phyloP scores from a whole-genome alignment of 2,329 filamentous ascomycete genomes.

The Stachybotrys chlorohalonatus region DNA sequence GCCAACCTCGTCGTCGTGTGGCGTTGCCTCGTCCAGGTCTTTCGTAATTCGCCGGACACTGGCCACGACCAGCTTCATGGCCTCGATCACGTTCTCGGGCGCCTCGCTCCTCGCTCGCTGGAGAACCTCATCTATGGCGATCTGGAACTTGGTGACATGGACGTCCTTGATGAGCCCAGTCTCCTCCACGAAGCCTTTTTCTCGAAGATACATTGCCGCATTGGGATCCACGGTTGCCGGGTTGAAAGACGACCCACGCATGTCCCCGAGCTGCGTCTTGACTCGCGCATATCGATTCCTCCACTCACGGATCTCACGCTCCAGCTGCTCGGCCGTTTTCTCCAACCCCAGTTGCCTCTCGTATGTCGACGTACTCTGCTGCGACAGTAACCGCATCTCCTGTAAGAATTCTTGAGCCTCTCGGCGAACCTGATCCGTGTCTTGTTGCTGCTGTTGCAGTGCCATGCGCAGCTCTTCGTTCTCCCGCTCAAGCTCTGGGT shows the following conservation, averaged over 20 bases:
- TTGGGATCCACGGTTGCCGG: slow-evolving; percentile 56
- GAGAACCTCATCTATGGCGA: slow-evolving; percentile 85
- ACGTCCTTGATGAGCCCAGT: slow-evolving; percentile 81
- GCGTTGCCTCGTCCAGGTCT: slow-evolving; percentile 57
- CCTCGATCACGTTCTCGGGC: slow-evolving; percentile 66
- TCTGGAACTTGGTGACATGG: slow-evolving; percentile 90
- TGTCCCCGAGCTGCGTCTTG: slow-evolving; percentile 76
- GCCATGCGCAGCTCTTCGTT: slow-evolving; percentile 60
- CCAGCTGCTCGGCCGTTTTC: slow-evolving; percentile 64
- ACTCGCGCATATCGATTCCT: slow-evolving; percentile 78
- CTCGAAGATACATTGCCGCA: slow-evolving; percentile 55
- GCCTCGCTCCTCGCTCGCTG: slow-evolving; percentile 66
- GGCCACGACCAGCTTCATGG: slow-evolving; percentile 79
- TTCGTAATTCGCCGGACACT: slow-evolving; percentile 78
- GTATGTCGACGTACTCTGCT: slow-evolving; percentile 67
- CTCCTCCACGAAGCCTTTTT: slow-evolving; percentile 58
- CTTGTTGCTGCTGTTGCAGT: slow-evolving; percentile 64
- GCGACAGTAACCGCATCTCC: slow-evolving; percentile 83
- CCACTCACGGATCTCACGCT: slow-evolving; percentile 83
- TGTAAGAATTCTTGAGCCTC: slow-evolving; percentile 76
- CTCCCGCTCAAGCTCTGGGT: slow-evolving; percentile 53
- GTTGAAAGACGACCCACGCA: slow-evolving; percentile 73
- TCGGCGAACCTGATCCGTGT: slow-evolving; percentile 77
- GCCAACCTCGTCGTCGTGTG: slow-evolving; percentile 41
- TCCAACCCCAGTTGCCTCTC: slow-evolving; percentile 76